Percentiles rank a stretch among this genome's conserved stretches.
These are phyloP conservation scores for Cerrena zonata DNA, from an alignment of 1,284 basidiomycete genomes.

Conservation along the genomic window DNA sequence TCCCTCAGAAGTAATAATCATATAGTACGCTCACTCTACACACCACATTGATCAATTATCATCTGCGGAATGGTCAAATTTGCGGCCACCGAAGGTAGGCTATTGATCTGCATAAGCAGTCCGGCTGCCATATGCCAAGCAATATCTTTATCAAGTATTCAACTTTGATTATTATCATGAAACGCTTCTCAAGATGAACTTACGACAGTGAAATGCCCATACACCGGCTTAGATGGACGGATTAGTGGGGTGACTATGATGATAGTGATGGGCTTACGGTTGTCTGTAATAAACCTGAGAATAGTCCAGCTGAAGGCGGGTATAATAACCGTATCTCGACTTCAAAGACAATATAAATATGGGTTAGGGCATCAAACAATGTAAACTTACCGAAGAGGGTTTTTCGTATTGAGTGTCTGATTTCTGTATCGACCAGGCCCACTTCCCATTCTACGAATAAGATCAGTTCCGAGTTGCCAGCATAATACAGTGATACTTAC, in stretches of 20 bases:
- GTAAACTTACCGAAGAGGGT: slow-evolving; percentile 23
- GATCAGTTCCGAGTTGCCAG: too few species aligned
- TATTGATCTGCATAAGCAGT: slow-evolving; percentile 31
- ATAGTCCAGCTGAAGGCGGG: slow-evolving; percentile 30
- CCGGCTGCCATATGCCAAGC: slow-evolving; percentile 36
- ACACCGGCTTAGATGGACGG: slow-evolving; percentile 20
- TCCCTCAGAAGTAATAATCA: too few species aligned
- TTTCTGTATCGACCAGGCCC: slow-evolving; percentile 27
- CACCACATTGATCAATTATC: slow-evolving; percentile 27
- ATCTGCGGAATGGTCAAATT: slow-evolving; percentile 28
- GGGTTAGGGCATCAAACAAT: background rate
- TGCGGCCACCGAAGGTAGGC: slow-evolving; percentile 24
- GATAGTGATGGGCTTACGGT: slow-evolving; percentile 17
- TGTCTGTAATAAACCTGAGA: slow-evolving; percentile 33
- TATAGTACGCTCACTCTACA: too few species aligned
- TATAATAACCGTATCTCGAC: slow-evolving; percentile 31
- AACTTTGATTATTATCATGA: background rate
- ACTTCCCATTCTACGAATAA: slow-evolving; percentile 23
- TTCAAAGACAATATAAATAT: slow-evolving; percentile 6
- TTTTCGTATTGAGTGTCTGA: slow-evolving; percentile 23
- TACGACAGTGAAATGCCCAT: slow-evolving; percentile 34
- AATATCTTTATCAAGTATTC: slow-evolving; percentile 19
- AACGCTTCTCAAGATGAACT: slow-evolving; percentile 2
- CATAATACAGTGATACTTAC: slow-evolving; percentile 7
- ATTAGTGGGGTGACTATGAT: background rate